Percentiles rank a stretch among this genome's conserved stretches.
These are phyloP conservation scores for Coffea canephora DNA, from an alignment of 257 asterid species.

Conservation along the genomic window DNA sequence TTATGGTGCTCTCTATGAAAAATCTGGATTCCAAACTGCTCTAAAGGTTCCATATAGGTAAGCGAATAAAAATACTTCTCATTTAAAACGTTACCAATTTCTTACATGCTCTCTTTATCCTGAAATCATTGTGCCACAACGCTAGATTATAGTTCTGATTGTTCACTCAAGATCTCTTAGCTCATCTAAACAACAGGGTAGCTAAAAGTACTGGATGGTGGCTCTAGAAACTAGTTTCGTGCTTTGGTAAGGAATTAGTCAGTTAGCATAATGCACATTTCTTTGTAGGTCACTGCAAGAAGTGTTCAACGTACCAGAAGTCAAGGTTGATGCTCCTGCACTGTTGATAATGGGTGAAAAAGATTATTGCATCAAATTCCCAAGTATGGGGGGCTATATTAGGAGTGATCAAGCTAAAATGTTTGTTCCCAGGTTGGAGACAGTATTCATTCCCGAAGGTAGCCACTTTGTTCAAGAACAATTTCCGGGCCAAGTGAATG, in stretches of 20 bases:
- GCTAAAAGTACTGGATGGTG: too few species aligned
- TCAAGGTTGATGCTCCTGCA: constrained; percentile 37
- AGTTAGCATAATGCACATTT: background rate
- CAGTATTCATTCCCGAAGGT: constrained; percentile 46
- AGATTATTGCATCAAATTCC: constrained; percentile 54
- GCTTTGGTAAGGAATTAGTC: background rate
- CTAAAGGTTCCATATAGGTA: background rate
- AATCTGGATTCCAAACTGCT: background rate
- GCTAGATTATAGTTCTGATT: background rate
- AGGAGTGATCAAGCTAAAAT: constrained; percentile 35
- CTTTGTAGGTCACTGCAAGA: constrained; percentile 35
- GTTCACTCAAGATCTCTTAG: background rate
- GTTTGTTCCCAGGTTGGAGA: constrained; percentile 42
- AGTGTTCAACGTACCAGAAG: constrained; percentile 25
- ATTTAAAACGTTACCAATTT: background rate
- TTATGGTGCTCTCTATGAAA: background rate
- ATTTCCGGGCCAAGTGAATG: constrained; percentile 49
- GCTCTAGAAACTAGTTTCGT: background rate
- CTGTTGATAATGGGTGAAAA: constrained; percentile 52
- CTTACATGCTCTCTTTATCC: background rate
- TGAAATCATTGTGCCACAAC: background rate
- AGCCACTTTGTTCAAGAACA: constrained; percentile 73
- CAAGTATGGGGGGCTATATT: constrained; percentile 34
- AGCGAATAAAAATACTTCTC: background rate
- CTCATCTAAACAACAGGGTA: too few species aligned